phyloP scores from a whole-genome alignment of 306 rosid species.

The Castanea crenata region DNA sequence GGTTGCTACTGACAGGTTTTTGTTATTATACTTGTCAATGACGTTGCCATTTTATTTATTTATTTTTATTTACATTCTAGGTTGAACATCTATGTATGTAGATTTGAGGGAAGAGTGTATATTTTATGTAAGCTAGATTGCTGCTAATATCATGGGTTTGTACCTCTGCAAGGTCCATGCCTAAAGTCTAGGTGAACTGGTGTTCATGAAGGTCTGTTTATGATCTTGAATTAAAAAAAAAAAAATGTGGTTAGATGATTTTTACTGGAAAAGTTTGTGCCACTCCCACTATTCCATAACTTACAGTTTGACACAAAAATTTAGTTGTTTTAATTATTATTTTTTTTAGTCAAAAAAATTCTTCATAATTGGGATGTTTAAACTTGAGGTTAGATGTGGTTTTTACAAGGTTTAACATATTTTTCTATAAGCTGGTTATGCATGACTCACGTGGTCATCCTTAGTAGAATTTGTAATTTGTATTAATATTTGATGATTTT shows the following conservation, averaged over 20 bases:
- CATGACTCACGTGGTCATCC: not conserved
- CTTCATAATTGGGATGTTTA: not conserved
- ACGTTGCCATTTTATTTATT: not conserved
- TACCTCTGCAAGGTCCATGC: not conserved
- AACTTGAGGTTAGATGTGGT: not conserved
- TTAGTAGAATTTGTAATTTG: not conserved
- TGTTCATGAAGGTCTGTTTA: not conserved
- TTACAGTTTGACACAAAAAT: not conserved
- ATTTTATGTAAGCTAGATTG: not conserved
- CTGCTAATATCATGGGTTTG: conserved; percentile 7
- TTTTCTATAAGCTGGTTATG: not conserved
- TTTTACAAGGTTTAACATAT: not conserved
- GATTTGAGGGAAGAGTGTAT: not conserved
- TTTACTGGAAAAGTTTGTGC: not conserved
- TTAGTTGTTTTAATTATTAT: not conserved
- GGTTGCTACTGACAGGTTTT: conserved; percentile 55
- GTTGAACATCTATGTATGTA: not conserved
- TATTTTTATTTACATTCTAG: conserved; percentile 10
- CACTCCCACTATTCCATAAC: not conserved
- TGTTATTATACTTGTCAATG: conserved; percentile 19
- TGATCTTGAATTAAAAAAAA: not conserved
- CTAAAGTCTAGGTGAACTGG: not conserved
- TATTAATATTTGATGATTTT: not conserved
- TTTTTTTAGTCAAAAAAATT: not conserved
- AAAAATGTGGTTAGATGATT: not conserved